Evolutionary conservation across 2,329 filamentous ascomycete genomes (phyloP), one percentile per base, ranked within the genome.

Genomic region (Biscogniauxia sp.): DNA sequence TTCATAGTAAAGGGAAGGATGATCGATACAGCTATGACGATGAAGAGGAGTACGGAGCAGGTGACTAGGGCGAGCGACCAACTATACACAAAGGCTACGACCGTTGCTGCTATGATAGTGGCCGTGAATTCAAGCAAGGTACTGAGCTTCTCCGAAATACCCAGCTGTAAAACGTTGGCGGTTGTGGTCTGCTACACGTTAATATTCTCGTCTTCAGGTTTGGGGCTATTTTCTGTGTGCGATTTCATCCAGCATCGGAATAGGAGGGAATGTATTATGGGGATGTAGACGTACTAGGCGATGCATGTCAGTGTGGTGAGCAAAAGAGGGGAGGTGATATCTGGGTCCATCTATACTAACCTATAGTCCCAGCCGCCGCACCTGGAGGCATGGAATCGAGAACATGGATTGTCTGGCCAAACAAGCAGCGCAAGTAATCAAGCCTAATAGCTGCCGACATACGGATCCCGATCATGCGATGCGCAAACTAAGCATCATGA

Each of bases 361-460:
- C 37, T 63, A 89, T 88, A 41, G 86, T 86, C 15, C 80, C 80
- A 0, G 86, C 85, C 0, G 84, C 83, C n/a, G 83, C 78, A 1
- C 87, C 87, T 0, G 85, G 77, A 0, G 84, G 82, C 78, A 88
- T 84, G 17, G 84, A 84, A 72, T 91, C 88, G 52, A 91, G 84
- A 41, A 88, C 85, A 62, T 88, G 84, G 53, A 91, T 83, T 54
- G 86, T 85, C 72, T 91, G 87, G 2, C 79, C 76, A 55, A 93
- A 86, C 4, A 91, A 80, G 49, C 80, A 79, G 53, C 82, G 79
- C 17, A 93, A 78, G 66, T 90, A 92, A 65, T 86, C 80, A 32
- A 88, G 79, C 26, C 90, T 80, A 54, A 88, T 80, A 17, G 80
- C 83, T 1, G 85, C 83, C 5, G 85, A 88, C 64, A 88, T 79